Base-by-base conservation (phyloP, 306 rosid species). In the Begonia masoniana region DNA sequence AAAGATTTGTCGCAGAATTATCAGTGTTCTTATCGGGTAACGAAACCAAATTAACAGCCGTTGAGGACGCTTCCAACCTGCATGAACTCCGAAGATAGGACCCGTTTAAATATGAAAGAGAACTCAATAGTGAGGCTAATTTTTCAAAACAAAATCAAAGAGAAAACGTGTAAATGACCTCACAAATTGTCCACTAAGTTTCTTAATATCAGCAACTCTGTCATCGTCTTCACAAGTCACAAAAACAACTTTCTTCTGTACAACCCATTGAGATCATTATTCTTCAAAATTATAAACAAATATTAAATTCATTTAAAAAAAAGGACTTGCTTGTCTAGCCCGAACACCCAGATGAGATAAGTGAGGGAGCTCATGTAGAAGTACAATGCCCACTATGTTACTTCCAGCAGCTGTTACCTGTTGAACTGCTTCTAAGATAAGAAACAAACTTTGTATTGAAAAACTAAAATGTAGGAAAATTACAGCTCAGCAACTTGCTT, bases 321-420 rank as follows among this genome's bases (percentile, higher is more conserved):
- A 16, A 36, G 41, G 61, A 76, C 80, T 71, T 75, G 74, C 99
- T 75, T 91, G 99, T 23, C 99, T 80, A 31, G 99, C 99, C 70
- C 99, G 75, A 68, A 91, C 94, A 66, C 96, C 99, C 46, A 91
- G 94, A 81, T 86, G 99, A 81, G 99, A 91, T 43, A 86, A 78
- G 83, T 91, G 99, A 79, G 99, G 99, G 51, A 91, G 72, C 76
- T 91, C 96, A 71, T 91, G 99, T 69, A 76, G 76, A 52, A 91
- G 96, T 57, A 91, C 69, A 50, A 84, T 74, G 65, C 96, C 99
- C 47, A 69, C 87, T 64, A 91, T 91, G 77, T 86, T 79, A 64
- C 50, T 78, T 68, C 99, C 96, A 47, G 92, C 99, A 36, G 88
- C 88, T 36, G 96, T 81, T 53, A 91, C 87, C 99, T 91, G 78